A percentile compares a stretch with the other conserved stretches of the same genome.
These are phyloP conservation scores for Phytophthora multivora DNA, from an alignment of 352 stramenopile species.

Conservation along the genomic window DNA sequence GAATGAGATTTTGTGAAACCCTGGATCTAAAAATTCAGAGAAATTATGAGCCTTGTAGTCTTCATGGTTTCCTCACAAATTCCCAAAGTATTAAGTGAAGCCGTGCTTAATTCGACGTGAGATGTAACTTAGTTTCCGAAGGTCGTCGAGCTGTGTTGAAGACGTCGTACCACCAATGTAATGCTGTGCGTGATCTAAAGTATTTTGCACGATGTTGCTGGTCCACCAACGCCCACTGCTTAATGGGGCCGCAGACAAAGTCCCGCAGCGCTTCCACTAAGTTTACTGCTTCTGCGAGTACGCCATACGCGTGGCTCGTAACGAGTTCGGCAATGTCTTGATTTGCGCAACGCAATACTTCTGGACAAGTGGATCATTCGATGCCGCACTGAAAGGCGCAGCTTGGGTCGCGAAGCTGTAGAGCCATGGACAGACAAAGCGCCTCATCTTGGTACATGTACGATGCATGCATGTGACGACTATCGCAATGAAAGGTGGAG, in stretches of 20 bases:
- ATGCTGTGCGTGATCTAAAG: not conserved
- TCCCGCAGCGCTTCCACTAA: slow-evolving; percentile 23
- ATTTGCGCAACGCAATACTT: slow-evolving; percentile 34
- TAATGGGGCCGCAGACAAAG: slow-evolving; percentile 35
- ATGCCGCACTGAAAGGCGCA: slow-evolving; percentile 23
- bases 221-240: slow-evolving; percentile 33
- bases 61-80: too few relatives aligned
- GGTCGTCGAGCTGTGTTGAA: too few relatives aligned
- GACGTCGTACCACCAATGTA: too few relatives aligned
- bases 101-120: too few relatives aligned
- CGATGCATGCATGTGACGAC: too few relatives aligned
- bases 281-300: slow-evolving; percentile 19
- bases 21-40: too few relatives aligned
- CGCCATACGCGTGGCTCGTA: slow-evolving; percentile 37
- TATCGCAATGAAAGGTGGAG: too few relatives aligned
- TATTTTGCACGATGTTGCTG: slow-evolving; percentile 20
- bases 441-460: slow-evolving; percentile 21
- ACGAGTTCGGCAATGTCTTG: slow-evolving; percentile 31
- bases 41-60: too few relatives aligned
- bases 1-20: too few relatives aligned
- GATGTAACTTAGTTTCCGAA: too few relatives aligned
- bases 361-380: too few relatives aligned
- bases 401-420: slow-evolving; percentile 38
- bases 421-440: slow-evolving; percentile 33
- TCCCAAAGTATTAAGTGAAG: too few relatives aligned